Evolutionary conservation across 352 stramenopile species (phyloP).

Genomic region (Phytophthora hybrid): DNA sequence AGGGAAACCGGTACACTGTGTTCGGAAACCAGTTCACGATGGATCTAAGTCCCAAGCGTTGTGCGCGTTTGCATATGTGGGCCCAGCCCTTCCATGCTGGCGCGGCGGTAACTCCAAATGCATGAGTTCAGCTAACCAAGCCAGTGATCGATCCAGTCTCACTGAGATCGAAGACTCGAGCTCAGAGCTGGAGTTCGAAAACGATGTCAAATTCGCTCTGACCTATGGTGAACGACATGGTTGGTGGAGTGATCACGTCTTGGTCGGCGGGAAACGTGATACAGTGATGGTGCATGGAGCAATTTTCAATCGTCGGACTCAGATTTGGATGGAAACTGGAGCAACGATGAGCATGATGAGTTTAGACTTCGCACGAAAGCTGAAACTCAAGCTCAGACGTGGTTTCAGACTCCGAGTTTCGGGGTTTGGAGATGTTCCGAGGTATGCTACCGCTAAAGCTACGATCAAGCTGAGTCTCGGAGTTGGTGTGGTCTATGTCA

Average conservation of each 20-base stretch:
- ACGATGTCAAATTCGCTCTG: neutral
- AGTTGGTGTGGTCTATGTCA: neutral
- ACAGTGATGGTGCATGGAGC: neutral
- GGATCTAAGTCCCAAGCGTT: slow-evolving; percentile 8
- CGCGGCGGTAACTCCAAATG: neutral
- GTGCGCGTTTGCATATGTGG: slow-evolving; percentile 20
- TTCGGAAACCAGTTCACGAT: slow-evolving; percentile 18
- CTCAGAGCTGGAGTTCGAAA: neutral
- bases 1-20: slow-evolving; percentile 9
- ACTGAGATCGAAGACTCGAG: neutral
- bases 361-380: neutral
- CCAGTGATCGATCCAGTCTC: neutral
- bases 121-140: neutral
- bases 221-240: neutral
- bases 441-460: neutral
- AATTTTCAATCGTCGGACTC: neutral
- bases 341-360: neutral
- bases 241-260: neutral
- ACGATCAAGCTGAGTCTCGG: neutral
- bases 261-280: neutral
- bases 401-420: neutral
- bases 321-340: neutral
- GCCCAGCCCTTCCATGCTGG: slow-evolving; percentile 5
- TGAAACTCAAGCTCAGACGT: neutral
- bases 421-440: neutral